Base-by-base conservation (phyloP, 768 basidiomycete species). In the Boletus sp. region DNA sequence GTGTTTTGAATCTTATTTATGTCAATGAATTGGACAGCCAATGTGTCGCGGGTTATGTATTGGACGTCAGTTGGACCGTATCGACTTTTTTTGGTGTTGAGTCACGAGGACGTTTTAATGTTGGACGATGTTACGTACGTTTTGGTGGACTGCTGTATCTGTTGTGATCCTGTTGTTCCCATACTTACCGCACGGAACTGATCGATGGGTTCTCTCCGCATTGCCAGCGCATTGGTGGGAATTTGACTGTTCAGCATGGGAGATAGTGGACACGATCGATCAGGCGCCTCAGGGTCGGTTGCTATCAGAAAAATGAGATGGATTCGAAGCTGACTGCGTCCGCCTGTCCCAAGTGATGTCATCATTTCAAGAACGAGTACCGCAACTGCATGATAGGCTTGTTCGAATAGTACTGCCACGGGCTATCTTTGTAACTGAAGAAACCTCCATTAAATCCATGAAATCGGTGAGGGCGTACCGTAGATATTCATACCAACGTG, bases 131-230 rank as follows among this genome's bases (percentile, higher is more conserved):
- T 55, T 55, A 58, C 58, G 46, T 62, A 61, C 35, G 11, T 50
- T 39, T 61, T 61, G 59, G 45, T 50, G 60, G 60, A 47, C 40
- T 33, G 23, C 32, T n/a, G 37, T 4, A 35, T 47, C 2, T 30
- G 29, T 17, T 25, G 35, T 43, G 19, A 40, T 37, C 29, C 17
- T 44, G 17, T 33, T n/a, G 34, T 27, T 60, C 21, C 38, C 32
- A 25, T 4, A 34, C 11, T 17, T 4, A 34, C 11, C 13, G 23
- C 38, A n/a, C 52, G 32, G 32, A 29, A 50, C n/a, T 34, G 32
- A 51, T 40, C 3, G 37, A 33, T 17, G 17, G 33, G 19, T 47
- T 58, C 25, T 32, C 23, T 43, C 44, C 25, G 52, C 42, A 15
- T 40, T 53, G 27, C 21, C 45, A 38, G 33, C 42, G 23, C 47